Base-by-base conservation (phyloP, 2,329 filamentous ascomycete genomes). In the Orbilia javanica region DNA sequence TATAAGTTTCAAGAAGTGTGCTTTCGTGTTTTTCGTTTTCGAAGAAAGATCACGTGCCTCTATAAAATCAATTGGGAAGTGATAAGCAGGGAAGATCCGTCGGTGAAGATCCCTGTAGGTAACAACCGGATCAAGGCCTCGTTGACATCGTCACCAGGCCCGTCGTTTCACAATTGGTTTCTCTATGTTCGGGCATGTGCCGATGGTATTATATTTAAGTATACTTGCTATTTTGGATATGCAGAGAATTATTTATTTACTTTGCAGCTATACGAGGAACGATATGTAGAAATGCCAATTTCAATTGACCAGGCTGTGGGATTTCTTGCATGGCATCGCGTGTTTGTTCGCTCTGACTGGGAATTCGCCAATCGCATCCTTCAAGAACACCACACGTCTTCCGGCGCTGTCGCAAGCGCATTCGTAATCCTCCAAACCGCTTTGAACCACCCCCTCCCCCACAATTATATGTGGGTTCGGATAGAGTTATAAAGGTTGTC, bases 401-500 rank as follows among this genome's bases (percentile, higher is more conserved):
- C 66, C n/a, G 29, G 42, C 22, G 73, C 65, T 63, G 73, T 77
- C 73, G 73, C 73, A 77, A 77, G 55, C 66, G 60, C 20, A 71
- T 77, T 77, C 73, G 73, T 77, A 70, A 77, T 44, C 73, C 57
- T 46, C 50, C 46, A n/a, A 31, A 36, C 22, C 46, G n/a, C 39
- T 42, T 11, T n/a, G 10, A 46, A 25, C 20, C 13, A 27, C 8
- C 52, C n/a, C 4, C 13, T 2, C 13, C 36, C 11, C 8, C 29
- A 44, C 42, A 6, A 4, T 20, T 48, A 34, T 36, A 31, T 63
- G 42, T 34, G 18, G 25, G 42, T 29, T 44, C 72, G 57, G 13
- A 48, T 46, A 69, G 29, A 42, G 44, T 34, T 74, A 74, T 74
- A 74, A 74, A 66, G 15, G 20, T 11, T 22, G 42, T 42, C 15